Base-by-base conservation (phyloP, 2,329 filamentous ascomycete genomes). In the Scolecobasidium constrictum region DNA sequence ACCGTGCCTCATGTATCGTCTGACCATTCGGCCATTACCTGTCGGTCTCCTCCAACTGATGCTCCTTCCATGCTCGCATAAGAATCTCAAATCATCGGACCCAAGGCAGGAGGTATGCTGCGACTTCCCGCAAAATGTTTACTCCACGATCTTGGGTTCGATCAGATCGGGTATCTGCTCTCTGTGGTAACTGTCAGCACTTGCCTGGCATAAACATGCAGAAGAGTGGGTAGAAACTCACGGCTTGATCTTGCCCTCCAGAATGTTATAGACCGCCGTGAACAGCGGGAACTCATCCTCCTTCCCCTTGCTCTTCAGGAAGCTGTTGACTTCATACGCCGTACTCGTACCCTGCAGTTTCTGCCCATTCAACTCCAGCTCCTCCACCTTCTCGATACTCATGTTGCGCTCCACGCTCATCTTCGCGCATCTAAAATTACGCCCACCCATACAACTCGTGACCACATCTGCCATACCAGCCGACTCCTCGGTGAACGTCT, bases 401-500 rank as follows among this genome's bases (percentile, higher is more conserved):
- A 90, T 71, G 21, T 83, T 81, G 56, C 82, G 78, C 67, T 88
- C 76, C 22, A 94, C 77, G 19, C 85, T 81, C 69, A 88, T 79
- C 72, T 83, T 93, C 39, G 92, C 90, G 62, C 90, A 96, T 45
- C 85, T 80, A 69, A 92, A 94, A 67, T 98, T 98, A 47, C 92
- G 77, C 11, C 92, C 92, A 48, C 87, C 86, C 41, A 80, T 85
- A 66, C 87, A 96, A 44, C 83, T 92, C 1, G 92, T 96, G 58
- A 98, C 94, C 51, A 98, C 68, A 64, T 98, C 92, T 20, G 92
- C 92, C 31, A 96, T 87, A 51, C 92, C 92, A 18, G 86, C 88
- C 53, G 85, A 93, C 60, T 95, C 86, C 59, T 95, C 87, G n/a
- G 90, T 96, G 60, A 98, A 96, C 0, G 92, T 98, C 50, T 83